A percentile compares a stretch with the other conserved stretches of the same genome.
Evolutionary conservation across 495 filamentous ascomycete species (phyloP).

Genomic region (Terfezia boudieri): DNA sequence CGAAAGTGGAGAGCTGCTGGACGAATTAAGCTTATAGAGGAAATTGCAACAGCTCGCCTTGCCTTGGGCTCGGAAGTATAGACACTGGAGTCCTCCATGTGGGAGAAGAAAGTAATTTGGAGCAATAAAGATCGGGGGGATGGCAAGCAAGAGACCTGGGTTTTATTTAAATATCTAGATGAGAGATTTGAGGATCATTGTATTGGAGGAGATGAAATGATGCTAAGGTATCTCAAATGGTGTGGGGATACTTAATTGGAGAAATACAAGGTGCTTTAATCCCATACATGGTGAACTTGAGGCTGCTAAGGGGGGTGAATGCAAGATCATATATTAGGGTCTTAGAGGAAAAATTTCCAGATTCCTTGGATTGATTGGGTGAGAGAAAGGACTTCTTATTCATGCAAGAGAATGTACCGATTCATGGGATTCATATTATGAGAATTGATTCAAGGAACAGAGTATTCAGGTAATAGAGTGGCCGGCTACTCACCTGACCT

Average conservation of each 20-base stretch:
- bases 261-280: not conserved
- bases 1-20: not conserved
- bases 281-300: not conserved
- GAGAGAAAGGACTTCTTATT: too few relatives aligned
- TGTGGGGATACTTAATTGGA: not conserved
- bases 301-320: not conserved
- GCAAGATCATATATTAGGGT: too few relatives aligned
- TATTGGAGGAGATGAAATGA: not conserved
- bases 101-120: not conserved
- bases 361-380: too few relatives aligned
- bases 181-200: not conserved
- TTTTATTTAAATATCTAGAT: too few relatives aligned
- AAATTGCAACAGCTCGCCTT: not conserved
- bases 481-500: slow-evolving; percentile 2
- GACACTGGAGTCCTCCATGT: not conserved
- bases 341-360: too few relatives aligned
- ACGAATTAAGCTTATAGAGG: not conserved
- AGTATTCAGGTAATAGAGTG: not conserved
- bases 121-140: not conserved
- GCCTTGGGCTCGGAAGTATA: not conserved
- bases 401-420: too few relatives aligned
- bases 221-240: not conserved
- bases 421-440: too few relatives aligned
- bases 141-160: not conserved
- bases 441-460: too few relatives aligned